Evolutionary conservation across 139 green algal genomes (phyloP).

Genomic region (Spirogloea muscicola): DNA sequence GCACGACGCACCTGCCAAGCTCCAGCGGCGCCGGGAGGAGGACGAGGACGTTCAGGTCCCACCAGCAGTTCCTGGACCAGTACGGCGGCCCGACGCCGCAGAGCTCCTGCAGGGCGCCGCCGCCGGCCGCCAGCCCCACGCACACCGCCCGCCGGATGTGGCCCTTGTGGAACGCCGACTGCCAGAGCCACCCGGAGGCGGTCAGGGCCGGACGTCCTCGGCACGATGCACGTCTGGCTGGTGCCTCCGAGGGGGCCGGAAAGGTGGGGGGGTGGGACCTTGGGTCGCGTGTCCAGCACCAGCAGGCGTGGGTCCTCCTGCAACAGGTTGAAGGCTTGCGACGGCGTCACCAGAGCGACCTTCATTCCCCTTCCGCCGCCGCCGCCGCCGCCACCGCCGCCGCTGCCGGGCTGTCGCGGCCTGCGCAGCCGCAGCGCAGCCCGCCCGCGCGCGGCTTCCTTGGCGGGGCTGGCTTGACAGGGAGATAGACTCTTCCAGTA

Average conservation of each 20-base stretch:
- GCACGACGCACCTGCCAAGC: not conserved
- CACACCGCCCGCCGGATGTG: not conserved
- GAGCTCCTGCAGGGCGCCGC: not conserved
- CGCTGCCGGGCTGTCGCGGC: too few relatives aligned
- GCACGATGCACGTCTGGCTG: too few relatives aligned
- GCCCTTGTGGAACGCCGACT: too few relatives aligned
- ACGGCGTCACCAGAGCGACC: not conserved
- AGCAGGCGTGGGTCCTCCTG: not conserved
- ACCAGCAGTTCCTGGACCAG: not conserved
- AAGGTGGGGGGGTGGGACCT: not conserved
- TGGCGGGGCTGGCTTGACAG: too few relatives aligned
- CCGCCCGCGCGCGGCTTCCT: too few relatives aligned
- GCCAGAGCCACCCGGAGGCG: too few relatives aligned
- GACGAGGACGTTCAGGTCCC: not conserved
- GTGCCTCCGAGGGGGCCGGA: too few relatives aligned
- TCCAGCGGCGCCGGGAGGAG: not conserved
- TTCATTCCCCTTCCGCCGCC: too few relatives aligned
- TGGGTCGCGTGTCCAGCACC: conserved; percentile 1
- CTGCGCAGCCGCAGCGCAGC: too few relatives aligned
- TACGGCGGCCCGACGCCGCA: not conserved
- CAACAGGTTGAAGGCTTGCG: not conserved
- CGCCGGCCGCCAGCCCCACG: not conserved
- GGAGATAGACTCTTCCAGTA: too few relatives aligned
- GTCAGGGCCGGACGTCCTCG: too few relatives aligned
- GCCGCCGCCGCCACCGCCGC: too few relatives aligned